A percentile compares a stretch with the other conserved stretches of the same genome.
Conservation (phyloP, 2,329 filamentous ascomycete genomes). For the Chrysosporium queenslandicum region DNA sequence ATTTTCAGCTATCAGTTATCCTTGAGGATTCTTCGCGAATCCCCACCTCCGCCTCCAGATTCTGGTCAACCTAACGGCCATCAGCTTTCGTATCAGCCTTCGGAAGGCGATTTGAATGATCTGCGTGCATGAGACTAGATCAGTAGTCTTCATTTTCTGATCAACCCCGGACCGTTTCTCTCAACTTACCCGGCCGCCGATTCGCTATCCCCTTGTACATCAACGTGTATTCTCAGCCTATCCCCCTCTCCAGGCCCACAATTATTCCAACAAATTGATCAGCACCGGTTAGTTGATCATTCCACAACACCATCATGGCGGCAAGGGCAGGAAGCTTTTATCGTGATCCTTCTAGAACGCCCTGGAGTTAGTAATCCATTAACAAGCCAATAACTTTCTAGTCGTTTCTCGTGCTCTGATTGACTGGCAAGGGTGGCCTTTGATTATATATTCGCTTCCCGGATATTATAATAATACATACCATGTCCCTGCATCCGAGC, state of each 20-base stretch:
- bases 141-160: not conserved
- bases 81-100: not conserved
- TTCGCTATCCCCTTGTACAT: not conserved
- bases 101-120: not conserved
- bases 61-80: not conserved
- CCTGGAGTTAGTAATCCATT: constrained; percentile 1
- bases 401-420: not conserved
- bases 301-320: not conserved
- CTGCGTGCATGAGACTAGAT: not conserved
- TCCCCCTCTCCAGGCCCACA: not conserved
- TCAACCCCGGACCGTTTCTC: not conserved
- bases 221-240: not conserved
- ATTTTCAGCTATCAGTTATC: not conserved
- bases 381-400: not conserved
- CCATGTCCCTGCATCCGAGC: constrained; percentile 10
- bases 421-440: not conserved
- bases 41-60: not conserved
- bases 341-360: constrained; percentile 8
- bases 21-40: not conserved
- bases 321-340: not conserved
- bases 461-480: constrained; percentile 10
- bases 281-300: constrained; percentile 8
- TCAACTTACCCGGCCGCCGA: not conserved
- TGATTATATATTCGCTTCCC: constrained; percentile 9
- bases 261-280: not conserved